Conservation (phyloP, 1,284 basidiomycete species). For the Heterobasidion annosum region DNA sequence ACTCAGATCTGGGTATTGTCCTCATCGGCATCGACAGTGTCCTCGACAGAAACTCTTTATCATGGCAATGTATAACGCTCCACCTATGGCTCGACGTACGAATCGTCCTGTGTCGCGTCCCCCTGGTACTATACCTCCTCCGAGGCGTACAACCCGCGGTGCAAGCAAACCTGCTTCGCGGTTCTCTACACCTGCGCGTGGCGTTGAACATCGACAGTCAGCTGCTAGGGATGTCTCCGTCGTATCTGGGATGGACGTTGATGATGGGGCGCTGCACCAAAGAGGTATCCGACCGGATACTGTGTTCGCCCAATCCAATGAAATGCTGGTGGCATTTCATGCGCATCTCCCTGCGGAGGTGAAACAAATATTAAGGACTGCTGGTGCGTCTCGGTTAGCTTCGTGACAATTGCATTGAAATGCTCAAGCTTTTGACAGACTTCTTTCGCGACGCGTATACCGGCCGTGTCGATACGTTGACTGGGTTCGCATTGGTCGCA, state of each 20-base stretch:
- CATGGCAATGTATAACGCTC: background rate
- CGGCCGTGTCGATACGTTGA: constrained; percentile 60
- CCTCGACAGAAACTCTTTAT: background rate
- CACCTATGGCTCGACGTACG: constrained; percentile 21
- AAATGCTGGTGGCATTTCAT: constrained; percentile 61
- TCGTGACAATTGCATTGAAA: background rate
- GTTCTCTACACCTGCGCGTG: constrained; percentile 19
- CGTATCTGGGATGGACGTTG: constrained; percentile 54
- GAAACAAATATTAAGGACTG: constrained; percentile 56
- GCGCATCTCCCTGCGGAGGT: constrained; percentile 66
- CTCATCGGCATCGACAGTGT: background rate
- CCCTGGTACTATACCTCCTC: constrained; percentile 11
- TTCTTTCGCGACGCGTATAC: constrained; percentile 58
- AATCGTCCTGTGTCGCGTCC: constrained; percentile 11
- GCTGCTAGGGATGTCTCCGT: constrained; percentile 27
- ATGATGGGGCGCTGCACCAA: constrained; percentile 30
- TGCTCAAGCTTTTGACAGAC: constrained; percentile 33
- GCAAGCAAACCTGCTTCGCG: constrained; percentile 19
- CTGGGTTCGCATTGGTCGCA: constrained; percentile 66
- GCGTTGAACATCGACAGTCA: constrained; percentile 6
- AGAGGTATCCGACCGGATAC: constrained; percentile 33
- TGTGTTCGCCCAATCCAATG: constrained; percentile 64
- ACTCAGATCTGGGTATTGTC: background rate
- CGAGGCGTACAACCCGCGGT: constrained; percentile 11
- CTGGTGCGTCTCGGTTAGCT: constrained; percentile 34